Conservation (phyloP, 1,284 basidiomycete species). For the Ceratobasidium sp. region DNA sequence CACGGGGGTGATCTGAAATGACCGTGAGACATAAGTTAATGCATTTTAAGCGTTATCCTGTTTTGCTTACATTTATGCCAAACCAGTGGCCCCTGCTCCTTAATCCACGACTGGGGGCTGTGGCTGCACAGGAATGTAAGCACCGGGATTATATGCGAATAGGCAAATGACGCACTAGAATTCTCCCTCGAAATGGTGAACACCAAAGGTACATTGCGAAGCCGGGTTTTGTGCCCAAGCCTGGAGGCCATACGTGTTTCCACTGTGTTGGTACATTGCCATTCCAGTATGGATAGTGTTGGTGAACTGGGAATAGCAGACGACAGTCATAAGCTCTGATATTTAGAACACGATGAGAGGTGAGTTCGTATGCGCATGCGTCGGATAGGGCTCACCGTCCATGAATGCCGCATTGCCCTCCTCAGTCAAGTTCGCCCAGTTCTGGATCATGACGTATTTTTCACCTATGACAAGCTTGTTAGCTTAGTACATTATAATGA, state of each 20-base stretch:
- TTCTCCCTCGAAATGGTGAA: constrained; percentile 41
- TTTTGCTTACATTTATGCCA: constrained; percentile 40
- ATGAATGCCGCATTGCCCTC: constrained; percentile 27
- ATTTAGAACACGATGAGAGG: not conserved
- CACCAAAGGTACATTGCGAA: constrained; percentile 32
- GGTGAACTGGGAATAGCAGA: constrained; percentile 38
- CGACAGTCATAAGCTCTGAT: constrained; percentile 23
- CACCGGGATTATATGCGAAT: not conserved
- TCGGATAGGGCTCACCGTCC: constrained; percentile 16
- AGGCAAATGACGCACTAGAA: constrained; percentile 16
- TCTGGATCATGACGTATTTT: constrained; percentile 45
- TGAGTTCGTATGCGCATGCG: not conserved
- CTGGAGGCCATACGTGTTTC: constrained; percentile 23
- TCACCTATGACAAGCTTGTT: constrained; percentile 15
- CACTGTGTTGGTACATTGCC: constrained; percentile 42
- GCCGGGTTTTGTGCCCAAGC: constrained; percentile 34
- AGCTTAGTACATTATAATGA: not conserved
- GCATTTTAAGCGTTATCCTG: not conserved
- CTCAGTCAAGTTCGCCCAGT: constrained; percentile 37
- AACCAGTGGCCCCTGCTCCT: constrained; percentile 29
- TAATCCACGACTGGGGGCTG: constrained; percentile 40
- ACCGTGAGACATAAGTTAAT: not conserved
- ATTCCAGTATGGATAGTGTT: constrained; percentile 43
- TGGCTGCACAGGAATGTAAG: constrained; percentile 10
- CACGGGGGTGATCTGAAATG: constrained; percentile 32